Conservation (phyloP, 805 yeast genomes). For the Pichia pseudocactophila region DNA sequence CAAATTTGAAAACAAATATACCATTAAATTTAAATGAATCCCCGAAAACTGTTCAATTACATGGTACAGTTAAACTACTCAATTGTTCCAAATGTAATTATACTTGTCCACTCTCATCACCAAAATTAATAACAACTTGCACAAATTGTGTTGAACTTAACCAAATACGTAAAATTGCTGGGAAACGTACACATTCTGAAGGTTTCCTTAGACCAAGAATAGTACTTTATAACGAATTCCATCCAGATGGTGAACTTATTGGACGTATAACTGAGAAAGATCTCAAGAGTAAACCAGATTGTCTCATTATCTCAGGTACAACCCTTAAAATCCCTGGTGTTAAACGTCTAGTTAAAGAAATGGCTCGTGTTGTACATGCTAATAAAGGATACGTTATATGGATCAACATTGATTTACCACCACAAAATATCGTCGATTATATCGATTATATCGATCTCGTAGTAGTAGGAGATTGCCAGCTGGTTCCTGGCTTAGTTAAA, state of each 20-base stretch:
- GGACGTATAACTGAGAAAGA: conserved; percentile 69
- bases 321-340: conserved; percentile 77
- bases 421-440: conserved; percentile 38
- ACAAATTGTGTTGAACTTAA: conserved; percentile 57
- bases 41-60: conserved; percentile 68
- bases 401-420: conserved; percentile 51
- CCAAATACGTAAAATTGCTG: conserved; percentile 43
- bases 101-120: conserved; percentile 28
- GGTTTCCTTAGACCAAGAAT: conserved; percentile 60
- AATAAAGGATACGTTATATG: conserved; percentile 53
- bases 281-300: conserved; percentile 58
- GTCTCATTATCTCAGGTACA: conserved; percentile 76
- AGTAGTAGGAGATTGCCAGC: conserved; percentile 60
- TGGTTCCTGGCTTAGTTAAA: conserved; percentile 31
- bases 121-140: conserved; percentile 41
- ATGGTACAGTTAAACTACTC: conserved; percentile 69
- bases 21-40: conserved; percentile 34
- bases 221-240: conserved; percentile 63
- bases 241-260: conserved; percentile 84
- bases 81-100: conserved; percentile 70
- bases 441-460: conserved; percentile 48
- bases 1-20: conserved; percentile 37
- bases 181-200: conserved; percentile 55
- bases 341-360: conserved; percentile 48
- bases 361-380: conserved; percentile 48